Evolutionary conservation across 108 stramenopile genomes (phyloP).

Genomic region (Conticribra guillardii): DNA sequence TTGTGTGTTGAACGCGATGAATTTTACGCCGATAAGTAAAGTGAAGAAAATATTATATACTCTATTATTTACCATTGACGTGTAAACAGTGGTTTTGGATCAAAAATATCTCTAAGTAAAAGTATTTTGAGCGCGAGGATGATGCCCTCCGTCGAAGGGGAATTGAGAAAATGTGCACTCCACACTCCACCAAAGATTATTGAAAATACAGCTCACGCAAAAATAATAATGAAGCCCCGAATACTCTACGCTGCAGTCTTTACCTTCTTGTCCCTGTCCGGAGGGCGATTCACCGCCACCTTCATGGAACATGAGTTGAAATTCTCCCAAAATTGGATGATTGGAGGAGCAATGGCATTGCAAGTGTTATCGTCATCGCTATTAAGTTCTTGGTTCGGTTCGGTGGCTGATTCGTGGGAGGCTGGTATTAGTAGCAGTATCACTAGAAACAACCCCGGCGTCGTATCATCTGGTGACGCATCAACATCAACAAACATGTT

Average conservation of each 20-base stretch:
- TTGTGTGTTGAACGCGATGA: too few relatives aligned
- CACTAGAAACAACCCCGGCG: background rate
- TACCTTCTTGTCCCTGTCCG: slow-evolving; percentile 42
- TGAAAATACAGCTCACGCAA: background rate
- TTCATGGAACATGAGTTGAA: slow-evolving; percentile 51
- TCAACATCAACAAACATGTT: background rate
- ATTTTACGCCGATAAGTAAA: too few relatives aligned
- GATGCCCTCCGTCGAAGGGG: too few relatives aligned
- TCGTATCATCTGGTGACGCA: background rate
- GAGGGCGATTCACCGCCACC: slow-evolving; percentile 59
- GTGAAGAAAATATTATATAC: too few relatives aligned
- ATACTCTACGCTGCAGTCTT: slow-evolving; percentile 45
- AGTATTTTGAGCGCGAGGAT: too few relatives aligned
- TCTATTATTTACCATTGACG: too few relatives aligned
- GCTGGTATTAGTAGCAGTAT: background rate
- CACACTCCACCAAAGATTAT: too few relatives aligned
- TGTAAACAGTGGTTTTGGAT: too few relatives aligned
- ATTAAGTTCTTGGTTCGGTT: slow-evolving; percentile 44
- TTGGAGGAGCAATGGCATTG: slow-evolving; percentile 35
- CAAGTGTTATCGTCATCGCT: slow-evolving; percentile 37
- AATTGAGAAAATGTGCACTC: too few relatives aligned
- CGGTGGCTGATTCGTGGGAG: slow-evolving; percentile 47
- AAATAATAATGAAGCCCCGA: slow-evolving; percentile 42
- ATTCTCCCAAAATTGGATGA: slow-evolving; percentile 47
- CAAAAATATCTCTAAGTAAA: too few relatives aligned